phyloP scores from a whole-genome alignment of 164 flowering plant genomes.

The Macadamia integrifolia region DNA sequence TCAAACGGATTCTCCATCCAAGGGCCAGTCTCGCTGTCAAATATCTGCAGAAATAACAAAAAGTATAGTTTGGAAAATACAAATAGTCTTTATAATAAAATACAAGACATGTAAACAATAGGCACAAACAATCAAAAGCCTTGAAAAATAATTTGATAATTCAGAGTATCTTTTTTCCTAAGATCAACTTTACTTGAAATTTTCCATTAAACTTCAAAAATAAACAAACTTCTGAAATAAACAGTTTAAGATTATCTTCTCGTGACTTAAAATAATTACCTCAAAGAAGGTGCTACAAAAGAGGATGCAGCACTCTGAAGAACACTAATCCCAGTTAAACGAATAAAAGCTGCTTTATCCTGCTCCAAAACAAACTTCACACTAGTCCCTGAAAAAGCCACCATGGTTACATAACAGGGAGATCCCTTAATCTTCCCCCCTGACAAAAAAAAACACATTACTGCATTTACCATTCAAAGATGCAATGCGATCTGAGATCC shows the following conservation, averaged over 20 bases:
- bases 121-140: background rate
- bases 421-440: background rate
- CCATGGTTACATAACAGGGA: conserved; percentile 2
- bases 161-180: too few species aligned
- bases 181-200: too few species aligned
- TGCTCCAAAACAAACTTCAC: conserved; percentile 96
- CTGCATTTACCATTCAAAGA: conserved; percentile 78
- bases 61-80: background rate
- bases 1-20: conserved; percentile 94
- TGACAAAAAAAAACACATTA: background rate
- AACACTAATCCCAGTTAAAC: conserved; percentile 78
- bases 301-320: conserved; percentile 97
- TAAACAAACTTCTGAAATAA: too few species aligned
- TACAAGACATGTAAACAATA: background rate
- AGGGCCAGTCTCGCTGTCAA: conserved; percentile 82
- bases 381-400: conserved; percentile 66
- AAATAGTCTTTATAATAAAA: background rate
- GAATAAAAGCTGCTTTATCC: conserved; percentile 80
- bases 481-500: conserved; percentile 98
- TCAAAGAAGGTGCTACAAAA: conserved; percentile 87
- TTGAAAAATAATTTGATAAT: too few species aligned
- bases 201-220: too few species aligned
- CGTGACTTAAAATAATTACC: conserved; percentile 33
- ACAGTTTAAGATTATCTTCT: too few species aligned
- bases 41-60: conserved; percentile 45